phyloP scores from a whole-genome alignment of 1,284 basidiomycete genomes.

The Trametes versicolor region DNA sequence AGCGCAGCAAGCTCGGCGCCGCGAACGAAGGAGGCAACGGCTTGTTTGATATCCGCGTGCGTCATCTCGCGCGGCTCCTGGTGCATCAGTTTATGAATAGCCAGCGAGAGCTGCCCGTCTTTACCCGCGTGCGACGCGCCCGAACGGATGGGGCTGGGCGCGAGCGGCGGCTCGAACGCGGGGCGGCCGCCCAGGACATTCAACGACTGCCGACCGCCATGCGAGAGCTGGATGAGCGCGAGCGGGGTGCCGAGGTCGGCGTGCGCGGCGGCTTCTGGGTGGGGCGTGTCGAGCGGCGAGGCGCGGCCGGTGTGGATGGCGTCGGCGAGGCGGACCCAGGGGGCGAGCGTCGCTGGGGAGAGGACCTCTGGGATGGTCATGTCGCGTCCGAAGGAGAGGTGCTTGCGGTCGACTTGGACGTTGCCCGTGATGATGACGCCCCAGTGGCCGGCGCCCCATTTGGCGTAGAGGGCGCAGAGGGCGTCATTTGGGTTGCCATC shows the following conservation, averaged over 20 bases:
- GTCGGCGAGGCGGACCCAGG: constrained; percentile 63
- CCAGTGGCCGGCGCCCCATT: constrained; percentile 85
- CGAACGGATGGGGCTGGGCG: constrained; percentile 77
- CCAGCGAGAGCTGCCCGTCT: constrained; percentile 43
- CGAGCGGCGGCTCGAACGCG: constrained; percentile 69
- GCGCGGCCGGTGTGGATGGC: constrained; percentile 55
- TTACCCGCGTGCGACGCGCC: constrained; percentile 39
- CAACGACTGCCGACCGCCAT: constrained; percentile 88
- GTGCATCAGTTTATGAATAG: constrained; percentile 66
- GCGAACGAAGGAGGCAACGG: constrained; percentile 74
- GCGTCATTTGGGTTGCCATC: constrained; percentile 79
- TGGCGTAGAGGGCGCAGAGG: constrained; percentile 76
- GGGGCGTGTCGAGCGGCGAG: constrained; percentile 1
- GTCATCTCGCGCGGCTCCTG: constrained; percentile 73
- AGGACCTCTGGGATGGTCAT: constrained; percentile 65
- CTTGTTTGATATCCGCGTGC: constrained; percentile 64
- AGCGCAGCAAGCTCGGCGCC: constrained; percentile 74
- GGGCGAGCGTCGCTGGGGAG: constrained; percentile 52
- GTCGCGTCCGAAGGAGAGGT: constrained; percentile 87
- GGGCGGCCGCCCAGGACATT: constrained; percentile 76
- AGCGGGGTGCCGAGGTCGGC: constrained; percentile 43
- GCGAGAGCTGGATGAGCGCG: constrained; percentile 87
- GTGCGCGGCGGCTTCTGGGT: constrained; percentile 1
- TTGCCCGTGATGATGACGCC: constrained; percentile 94
- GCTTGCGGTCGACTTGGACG: constrained; percentile 76